Base-by-base conservation (phyloP, 345 rosid genomes). In the Noccaea bulbosa region DNA sequence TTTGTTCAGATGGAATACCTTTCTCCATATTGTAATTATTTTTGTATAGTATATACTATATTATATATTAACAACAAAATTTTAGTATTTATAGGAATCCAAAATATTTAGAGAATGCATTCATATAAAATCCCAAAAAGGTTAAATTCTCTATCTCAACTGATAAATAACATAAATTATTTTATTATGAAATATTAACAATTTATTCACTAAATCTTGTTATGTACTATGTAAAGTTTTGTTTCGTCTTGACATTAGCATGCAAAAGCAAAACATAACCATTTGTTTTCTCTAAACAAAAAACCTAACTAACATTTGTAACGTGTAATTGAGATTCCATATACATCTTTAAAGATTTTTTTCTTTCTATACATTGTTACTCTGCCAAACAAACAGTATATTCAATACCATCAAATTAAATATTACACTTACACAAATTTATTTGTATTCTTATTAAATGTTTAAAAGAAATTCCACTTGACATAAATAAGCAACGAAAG, bases 281-380 rank as follows among this genome's bases (percentile, higher is more conserved):
- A 71, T 53, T 15, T 51, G 60, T 32, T 48, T 38, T 60, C 52
- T 62, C 52, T 17, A 41, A 45, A 63, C 64, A 70, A 54, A 37
- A 72, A 63, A 63, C 35, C 10, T 45, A 72, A 54, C 76, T 53
- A 72, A 46, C 55, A 72, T 45, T 53, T 15, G 39, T 55, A 54
- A 11, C 6, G 34, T 65, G 66, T 65, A 65, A 56, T 8, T 8
- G 30, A 55, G 32, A 54, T 63, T 24, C 30, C 20, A 54, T 62
- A 51, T 43, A 71, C 22, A 20, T 20, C 22, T 20, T 20, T 20
- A 20, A 20, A 20, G 22, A 20, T 20, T 20, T 20, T 20, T 20
- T 20, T 20, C 22, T 20, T 20, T 20, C 22, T 20, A 20, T 20
- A 20, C 22, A 20, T 20, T 20, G 22, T 20, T 20, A 20, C 22